phyloP scores from a whole-genome alignment of 371 early-diverging fungal genomes.

The Mucor velutinosus region DNA sequence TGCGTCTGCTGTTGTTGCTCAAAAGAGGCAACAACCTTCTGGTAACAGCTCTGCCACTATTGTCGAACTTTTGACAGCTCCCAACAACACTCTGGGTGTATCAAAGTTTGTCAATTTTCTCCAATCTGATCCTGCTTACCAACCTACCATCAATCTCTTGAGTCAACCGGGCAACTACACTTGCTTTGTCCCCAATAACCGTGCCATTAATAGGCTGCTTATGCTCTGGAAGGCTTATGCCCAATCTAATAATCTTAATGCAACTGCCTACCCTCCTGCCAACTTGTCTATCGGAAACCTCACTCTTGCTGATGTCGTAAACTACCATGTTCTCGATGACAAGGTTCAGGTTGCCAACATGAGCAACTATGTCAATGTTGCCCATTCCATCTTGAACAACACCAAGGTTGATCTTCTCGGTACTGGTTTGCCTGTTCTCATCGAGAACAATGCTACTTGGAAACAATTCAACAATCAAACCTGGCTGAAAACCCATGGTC shows the following conservation, averaged over 20 bases:
- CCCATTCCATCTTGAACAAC: constrained; percentile 31
- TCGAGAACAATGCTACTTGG: constrained; percentile 24
- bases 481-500: constrained; percentile 10
- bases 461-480: constrained; percentile 12
- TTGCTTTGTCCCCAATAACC: constrained; percentile 37
- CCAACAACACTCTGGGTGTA: constrained; percentile 27
- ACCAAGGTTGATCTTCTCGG: constrained; percentile 21
- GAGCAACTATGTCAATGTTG: constrained; percentile 13
- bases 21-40: not conserved
- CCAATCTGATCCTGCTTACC: constrained; percentile 30
- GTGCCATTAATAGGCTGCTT: not conserved
- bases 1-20: constrained; percentile 10
- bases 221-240: not conserved
- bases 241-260: not conserved
- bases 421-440: constrained; percentile 30
- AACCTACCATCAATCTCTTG: constrained; percentile 30
- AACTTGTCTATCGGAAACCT: constrained; percentile 15
- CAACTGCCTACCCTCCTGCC: constrained; percentile 21
- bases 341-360: constrained; percentile 21
- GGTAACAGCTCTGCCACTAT: constrained; percentile 17
- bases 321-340: constrained; percentile 39
- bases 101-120: constrained; percentile 29
- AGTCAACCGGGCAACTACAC: constrained; percentile 33
- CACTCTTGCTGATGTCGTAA: constrained; percentile 28
- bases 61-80: constrained; percentile 27